A percentile compares a stretch with the other conserved stretches of the same genome.
Evolutionary conservation across 352 stramenopile species (phyloP).

Genomic region (Phytophthora megakarya): DNA sequence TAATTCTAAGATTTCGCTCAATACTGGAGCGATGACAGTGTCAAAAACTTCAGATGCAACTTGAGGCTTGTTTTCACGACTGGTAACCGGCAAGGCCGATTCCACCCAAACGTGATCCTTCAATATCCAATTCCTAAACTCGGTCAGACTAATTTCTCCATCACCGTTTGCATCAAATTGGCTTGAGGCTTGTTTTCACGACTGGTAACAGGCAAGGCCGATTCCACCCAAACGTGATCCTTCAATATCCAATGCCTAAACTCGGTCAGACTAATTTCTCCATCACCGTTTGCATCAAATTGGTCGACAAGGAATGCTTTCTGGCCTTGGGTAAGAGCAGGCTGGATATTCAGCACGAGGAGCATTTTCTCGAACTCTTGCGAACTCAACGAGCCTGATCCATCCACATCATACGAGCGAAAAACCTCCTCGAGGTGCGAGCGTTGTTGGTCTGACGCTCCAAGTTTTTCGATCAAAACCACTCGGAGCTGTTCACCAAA

Average conservation of each 20-base stretch:
- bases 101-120: conserved; percentile 62
- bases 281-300: conserved; percentile 75
- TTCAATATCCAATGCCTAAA: conserved; percentile 74
- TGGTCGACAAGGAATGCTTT: conserved; percentile 54
- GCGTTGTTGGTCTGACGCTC: conserved; percentile 39
- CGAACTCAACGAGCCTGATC: conserved; percentile 57
- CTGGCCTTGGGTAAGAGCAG: conserved; percentile 54
- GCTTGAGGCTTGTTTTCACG: conserved; percentile 2
- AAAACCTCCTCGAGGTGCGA: conserved; percentile 56
- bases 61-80: background rate
- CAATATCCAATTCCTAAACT: conserved; percentile 76
- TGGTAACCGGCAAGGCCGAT: background rate
- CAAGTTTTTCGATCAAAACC: conserved; percentile 71
- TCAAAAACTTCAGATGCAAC: conserved; percentile 27
- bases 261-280: conserved; percentile 66
- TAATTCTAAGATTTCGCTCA: conserved; percentile 47
- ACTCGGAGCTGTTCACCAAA: conserved; percentile 68
- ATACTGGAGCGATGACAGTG: conserved; percentile 42
- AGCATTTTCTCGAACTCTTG: conserved; percentile 68
- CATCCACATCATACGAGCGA: conserved; percentile 58
- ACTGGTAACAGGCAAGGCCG: background rate
- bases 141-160: conserved; percentile 62
- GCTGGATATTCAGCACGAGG: conserved; percentile 52
- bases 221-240: conserved; percentile 59
- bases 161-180: conserved; percentile 79